These are phyloP conservation scores for Gautieria morchelliformis DNA, from an alignment of 768 basidiomycete species.

Conservation along the genomic window DNA sequence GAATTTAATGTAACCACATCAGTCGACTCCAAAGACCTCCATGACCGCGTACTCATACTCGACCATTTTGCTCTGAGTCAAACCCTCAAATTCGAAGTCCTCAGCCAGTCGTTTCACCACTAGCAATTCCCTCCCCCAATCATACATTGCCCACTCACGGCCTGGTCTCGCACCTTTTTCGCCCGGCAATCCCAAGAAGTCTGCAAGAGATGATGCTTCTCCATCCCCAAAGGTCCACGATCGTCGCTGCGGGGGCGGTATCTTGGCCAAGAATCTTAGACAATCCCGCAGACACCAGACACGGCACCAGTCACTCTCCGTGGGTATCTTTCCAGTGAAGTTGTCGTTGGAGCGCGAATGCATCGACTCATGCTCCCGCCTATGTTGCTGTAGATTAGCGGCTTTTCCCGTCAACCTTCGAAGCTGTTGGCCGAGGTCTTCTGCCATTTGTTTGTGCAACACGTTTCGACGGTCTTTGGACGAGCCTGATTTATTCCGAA, in stretches of 20 bases:
- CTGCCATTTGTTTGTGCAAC: constrained; percentile 5
- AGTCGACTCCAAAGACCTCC: not conserved
- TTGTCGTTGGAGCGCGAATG: constrained; percentile 5
- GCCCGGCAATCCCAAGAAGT: constrained; percentile 10
- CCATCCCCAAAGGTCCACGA: not conserved
- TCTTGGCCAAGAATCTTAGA: constrained; percentile 9
- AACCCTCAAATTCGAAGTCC: constrained; percentile 1
- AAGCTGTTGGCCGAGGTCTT: constrained; percentile 1
- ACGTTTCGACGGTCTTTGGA: constrained; percentile 7
- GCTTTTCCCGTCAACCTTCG: constrained; percentile 4
- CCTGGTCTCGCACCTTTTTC: constrained; percentile 6
- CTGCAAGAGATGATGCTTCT: constrained; percentile 8
- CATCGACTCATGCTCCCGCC: constrained; percentile 7
- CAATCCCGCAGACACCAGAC: constrained; percentile 9
- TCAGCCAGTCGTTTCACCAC: not conserved
- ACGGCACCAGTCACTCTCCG: constrained; percentile 9
- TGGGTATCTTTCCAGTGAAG: constrained; percentile 4
- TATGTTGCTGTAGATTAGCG: constrained; percentile 5
- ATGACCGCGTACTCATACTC: constrained; percentile 3
- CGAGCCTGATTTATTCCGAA: not conserved
- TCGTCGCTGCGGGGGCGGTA: constrained; percentile 1
- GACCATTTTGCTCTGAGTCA: not conserved
- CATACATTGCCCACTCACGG: constrained; percentile 5
- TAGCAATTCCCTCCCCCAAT: constrained; percentile 6
- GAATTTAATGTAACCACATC: not conserved